phyloP scores from a whole-genome alignment of 1,284 basidiomycete species.

The Fereydounia khargensis region DNA sequence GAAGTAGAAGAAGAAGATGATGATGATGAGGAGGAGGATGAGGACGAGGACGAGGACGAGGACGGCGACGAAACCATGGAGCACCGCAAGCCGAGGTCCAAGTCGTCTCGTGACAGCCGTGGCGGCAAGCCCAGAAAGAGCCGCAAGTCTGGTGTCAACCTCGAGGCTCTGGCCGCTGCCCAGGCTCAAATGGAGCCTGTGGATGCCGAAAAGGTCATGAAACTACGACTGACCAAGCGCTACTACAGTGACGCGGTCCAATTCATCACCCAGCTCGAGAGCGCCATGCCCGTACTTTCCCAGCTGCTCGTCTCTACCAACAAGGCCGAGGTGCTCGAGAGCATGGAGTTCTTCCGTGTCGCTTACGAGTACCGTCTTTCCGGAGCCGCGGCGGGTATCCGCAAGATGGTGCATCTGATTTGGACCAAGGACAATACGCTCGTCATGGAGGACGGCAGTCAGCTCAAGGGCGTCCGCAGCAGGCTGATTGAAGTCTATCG shows the following conservation, averaged over 20 bases:
- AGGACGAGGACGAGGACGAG: conserved; percentile 56
- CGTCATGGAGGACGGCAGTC: conserved; percentile 73
- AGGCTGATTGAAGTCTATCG: conserved; percentile 87
- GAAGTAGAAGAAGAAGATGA: conserved; percentile 56
- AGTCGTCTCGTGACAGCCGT: conserved; percentile 1
- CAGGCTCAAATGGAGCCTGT: conserved; percentile 43
- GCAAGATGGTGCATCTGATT: conserved; percentile 94
- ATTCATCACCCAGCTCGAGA: conserved; percentile 81
- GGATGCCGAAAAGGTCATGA: conserved; percentile 61
- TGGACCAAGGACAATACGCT: conserved; percentile 93
- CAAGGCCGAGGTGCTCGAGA: conserved; percentile 89
- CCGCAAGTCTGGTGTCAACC: conserved; percentile 59
- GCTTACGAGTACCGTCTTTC: conserved; percentile 80
- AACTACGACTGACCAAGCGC: conserved; percentile 76
- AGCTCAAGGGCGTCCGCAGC: conserved; percentile 82
- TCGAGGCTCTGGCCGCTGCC: conserved; percentile 37
- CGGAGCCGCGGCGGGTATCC: conserved; percentile 68
- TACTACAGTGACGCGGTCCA: conserved; percentile 82
- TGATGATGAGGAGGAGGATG: conserved; percentile 53
- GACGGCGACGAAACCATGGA: conserved; percentile 47
- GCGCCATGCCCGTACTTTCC: conserved; percentile 72
- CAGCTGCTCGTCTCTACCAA: conserved; percentile 83
- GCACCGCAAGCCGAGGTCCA: conserved; percentile 15
- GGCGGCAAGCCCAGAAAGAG: conserved; percentile 31
- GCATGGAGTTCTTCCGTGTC: conserved; percentile 90